Conservation (phyloP, 768 basidiomycete genomes). For the Artomyces pyxidatus region DNA sequence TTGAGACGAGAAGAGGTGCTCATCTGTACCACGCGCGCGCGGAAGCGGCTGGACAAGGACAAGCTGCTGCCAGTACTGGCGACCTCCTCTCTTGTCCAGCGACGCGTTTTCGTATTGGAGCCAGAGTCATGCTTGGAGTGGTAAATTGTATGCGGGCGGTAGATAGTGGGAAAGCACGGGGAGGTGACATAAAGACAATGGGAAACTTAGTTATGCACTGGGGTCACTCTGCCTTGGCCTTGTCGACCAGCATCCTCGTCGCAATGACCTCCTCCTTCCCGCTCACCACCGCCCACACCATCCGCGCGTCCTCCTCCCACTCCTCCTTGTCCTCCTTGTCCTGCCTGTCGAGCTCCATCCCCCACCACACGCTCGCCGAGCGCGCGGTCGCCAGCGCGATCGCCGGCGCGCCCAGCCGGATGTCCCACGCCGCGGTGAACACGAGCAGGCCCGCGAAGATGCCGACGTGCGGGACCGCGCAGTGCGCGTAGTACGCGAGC, state of each 20-base stretch:
- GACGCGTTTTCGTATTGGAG: too few species aligned
- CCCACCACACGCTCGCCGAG: conserved; percentile 2
- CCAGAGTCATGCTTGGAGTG: too few species aligned
- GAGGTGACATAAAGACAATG: too few species aligned
- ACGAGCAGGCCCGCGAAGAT: conserved; percentile 7
- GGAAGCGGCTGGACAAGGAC: too few species aligned
- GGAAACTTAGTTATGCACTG: too few species aligned
- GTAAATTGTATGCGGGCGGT: too few species aligned
- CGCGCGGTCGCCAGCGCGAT: neutral
- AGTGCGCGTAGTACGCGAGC: conserved; percentile 15
- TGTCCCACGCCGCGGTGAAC: neutral
- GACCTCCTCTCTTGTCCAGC: too few species aligned
- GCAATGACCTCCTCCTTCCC: conserved; percentile 14
- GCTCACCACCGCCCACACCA: conserved; percentile 10
- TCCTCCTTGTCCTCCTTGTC: conserved; percentile 1
- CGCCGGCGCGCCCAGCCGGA: neutral
- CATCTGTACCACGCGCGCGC: too few species aligned
- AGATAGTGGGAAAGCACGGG: too few species aligned
- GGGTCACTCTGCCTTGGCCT: too few species aligned
- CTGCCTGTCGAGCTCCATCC: neutral
- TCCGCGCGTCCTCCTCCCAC: conserved; percentile 8
- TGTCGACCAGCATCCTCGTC: neutral
- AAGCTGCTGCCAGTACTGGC: too few species aligned
- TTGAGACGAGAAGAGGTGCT: too few species aligned
- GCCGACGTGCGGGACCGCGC: conserved; percentile 8